Evolutionary conservation across 306 rosid genomes (phyloP), one percentile per base, ranked within the genome.

Genomic region (Cucurbita maxima): DNA sequence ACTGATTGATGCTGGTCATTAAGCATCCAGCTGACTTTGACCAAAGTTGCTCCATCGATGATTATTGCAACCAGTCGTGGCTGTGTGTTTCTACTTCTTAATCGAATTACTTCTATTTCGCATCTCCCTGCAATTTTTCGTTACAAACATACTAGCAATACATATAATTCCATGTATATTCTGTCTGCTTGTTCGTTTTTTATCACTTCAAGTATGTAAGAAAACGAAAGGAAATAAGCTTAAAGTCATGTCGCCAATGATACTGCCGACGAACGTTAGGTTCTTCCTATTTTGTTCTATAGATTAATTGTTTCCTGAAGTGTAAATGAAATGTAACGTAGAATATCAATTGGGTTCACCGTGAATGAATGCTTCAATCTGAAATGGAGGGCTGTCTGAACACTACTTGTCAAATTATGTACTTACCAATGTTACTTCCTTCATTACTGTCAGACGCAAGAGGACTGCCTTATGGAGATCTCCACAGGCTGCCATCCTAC

Each of bases 401-500:
- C 50, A 7, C 2, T 37, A 7, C 34, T 19, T 72, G 52, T 53
- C 18, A 44, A 22, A 44, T 22, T 45, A 22, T 19, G 54, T 41
- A 25, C 22, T 52, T 51, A 15, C 20, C 7, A 16, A 51, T 13
- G 13, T 11, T 18, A 43, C n/a, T 22, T 68, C 20, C 58, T 71
- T 71, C 38, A 9, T 68, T 50, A 59, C 4, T 7, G 71, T 51
- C 77, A 74, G 58, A 54, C 37, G 45, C 88, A 92, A 78, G 71
- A 62, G 88, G 86, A 81, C 43, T 77, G 83, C 84, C 43, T 78
- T 44, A 75, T 83, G 89, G 88, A 87, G 84, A 76, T 78, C 88
- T 72, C 79, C 85, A 68, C 90, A 80, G 64, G 96, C 94, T 57
- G 90, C 95, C 55, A 73, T 89, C 73, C 56, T 82, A 16, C 84